phyloP scores from a whole-genome alignment of 345 rosid species.

The Rhizophora apiculata region DNA sequence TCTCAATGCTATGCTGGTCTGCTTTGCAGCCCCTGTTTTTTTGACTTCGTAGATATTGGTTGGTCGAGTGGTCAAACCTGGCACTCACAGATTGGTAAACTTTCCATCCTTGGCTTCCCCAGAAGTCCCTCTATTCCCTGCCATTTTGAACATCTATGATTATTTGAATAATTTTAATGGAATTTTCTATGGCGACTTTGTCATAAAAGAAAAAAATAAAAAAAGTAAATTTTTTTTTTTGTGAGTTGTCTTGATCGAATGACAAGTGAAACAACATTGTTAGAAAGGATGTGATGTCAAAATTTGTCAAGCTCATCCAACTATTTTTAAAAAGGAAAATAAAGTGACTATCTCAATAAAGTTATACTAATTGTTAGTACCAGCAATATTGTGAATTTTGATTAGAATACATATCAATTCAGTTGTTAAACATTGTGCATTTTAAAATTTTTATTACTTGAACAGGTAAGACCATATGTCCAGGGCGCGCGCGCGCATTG shows the following conservation, averaged over 20 bases:
- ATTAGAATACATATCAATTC: background rate
- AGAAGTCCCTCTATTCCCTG: background rate
- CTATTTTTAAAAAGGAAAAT: too few relatives aligned
- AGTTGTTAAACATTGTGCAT: background rate
- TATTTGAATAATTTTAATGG: background rate
- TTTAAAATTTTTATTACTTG: conserved; percentile 6
- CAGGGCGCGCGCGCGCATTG: conserved; percentile 69
- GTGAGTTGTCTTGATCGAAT: too few relatives aligned
- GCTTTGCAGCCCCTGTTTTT: conserved; percentile 60
- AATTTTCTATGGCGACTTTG: background rate
- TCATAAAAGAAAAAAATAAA: too few relatives aligned
- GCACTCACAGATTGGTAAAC: conserved; percentile 82
- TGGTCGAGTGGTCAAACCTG: conserved; percentile 81
- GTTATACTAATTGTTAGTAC: too few relatives aligned
- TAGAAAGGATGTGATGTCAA: too few relatives aligned
- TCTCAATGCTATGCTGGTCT: conserved; percentile 8
- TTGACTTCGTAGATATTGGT: conserved; percentile 73
- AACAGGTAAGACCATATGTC: conserved; percentile 98
- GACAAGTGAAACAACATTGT: too few relatives aligned
- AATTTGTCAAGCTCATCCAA: too few relatives aligned
- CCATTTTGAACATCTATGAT: background rate
- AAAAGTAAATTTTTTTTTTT: too few relatives aligned
- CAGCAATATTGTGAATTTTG: too few relatives aligned
- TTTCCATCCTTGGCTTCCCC: background rate
- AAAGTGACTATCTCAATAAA: too few relatives aligned